These are phyloP conservation scores for Brassica juncea DNA, from an alignment of 345 rosid species.

Conservation along the genomic window DNA sequence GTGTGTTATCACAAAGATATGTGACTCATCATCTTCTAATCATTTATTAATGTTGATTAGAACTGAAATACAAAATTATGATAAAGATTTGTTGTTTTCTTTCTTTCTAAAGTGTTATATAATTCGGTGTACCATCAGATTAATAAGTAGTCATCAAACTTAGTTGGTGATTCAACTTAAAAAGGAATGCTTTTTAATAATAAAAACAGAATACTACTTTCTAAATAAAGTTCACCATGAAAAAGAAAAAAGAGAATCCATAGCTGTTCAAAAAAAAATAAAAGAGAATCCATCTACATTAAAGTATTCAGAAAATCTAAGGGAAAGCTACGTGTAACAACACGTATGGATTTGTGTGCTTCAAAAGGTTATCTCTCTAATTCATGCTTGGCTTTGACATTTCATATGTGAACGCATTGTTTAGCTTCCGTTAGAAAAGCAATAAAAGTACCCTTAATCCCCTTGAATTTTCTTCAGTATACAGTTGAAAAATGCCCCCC, in stretches of 20 bases:
- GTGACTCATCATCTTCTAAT: neutral
- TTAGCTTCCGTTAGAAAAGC: neutral
- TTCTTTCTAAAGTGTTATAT: neutral
- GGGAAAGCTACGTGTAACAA: constrained; percentile 26
- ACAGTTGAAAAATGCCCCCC: neutral
- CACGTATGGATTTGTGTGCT: neutral
- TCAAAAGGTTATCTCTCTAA: neutral
- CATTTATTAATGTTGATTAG: neutral
- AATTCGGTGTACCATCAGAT: neutral
- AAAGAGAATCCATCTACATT: neutral
- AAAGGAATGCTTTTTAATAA: neutral
- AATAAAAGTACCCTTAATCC: neutral
- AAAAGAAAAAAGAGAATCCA: neutral
- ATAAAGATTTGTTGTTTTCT: neutral
- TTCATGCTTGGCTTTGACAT: neutral
- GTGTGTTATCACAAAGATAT: neutral
- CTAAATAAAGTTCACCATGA: constrained; percentile 13
- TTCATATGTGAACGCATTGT: constrained; percentile 2
- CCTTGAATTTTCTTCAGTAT: constrained; percentile 1
- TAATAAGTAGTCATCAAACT: neutral
- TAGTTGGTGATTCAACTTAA: neutral
- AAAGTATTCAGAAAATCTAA: constrained; percentile 6
- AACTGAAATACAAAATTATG: neutral
- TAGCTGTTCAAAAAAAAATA: neutral
- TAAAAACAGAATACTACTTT: constrained; percentile 25